Percentiles rank a stretch among this genome's conserved stretches.
Conservation (phyloP, 1,284 basidiomycete genomes). For the Pseudozyma tsukubaensis region DNA sequence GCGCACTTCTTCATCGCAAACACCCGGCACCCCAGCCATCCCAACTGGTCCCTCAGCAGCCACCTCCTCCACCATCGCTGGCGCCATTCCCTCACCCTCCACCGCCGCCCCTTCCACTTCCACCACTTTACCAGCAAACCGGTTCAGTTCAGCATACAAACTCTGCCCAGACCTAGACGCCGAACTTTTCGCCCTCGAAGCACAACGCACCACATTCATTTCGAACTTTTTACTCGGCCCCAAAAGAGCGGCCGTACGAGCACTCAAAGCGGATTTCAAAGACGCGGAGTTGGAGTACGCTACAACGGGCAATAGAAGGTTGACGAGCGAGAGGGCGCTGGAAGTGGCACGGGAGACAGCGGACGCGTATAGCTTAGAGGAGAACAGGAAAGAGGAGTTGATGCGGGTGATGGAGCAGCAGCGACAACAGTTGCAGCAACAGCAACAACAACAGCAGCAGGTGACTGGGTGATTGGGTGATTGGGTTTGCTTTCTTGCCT, state of each 20-base stretch:
- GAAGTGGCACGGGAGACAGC: conserved; percentile 37
- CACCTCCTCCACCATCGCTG: conserved; percentile 4
- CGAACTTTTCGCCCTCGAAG: conserved; percentile 29
- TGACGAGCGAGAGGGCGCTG: conserved; percentile 18
- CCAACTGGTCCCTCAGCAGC: conserved; percentile 8
- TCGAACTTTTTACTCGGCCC: conserved; percentile 15
- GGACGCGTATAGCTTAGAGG: conserved; percentile 42
- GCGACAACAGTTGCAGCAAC: conserved; percentile 8
- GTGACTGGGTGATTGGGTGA: not conserved
- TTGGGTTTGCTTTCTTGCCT: not conserved
- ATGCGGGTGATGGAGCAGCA: conserved; percentile 17
- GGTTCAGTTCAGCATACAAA: conserved; percentile 19
- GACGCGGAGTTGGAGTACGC: conserved; percentile 24
- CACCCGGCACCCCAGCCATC: conserved; percentile 13
- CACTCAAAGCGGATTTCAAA: not conserved
- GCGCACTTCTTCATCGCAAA: conserved; percentile 39
- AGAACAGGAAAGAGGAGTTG: conserved; percentile 44
- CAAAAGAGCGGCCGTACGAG: conserved; percentile 6
- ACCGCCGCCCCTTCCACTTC: conserved; percentile 1
- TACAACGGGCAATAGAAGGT: not conserved
- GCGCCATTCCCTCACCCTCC: conserved; percentile 13
- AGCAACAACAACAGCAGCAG: conserved; percentile 4
- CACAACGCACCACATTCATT: conserved; percentile 13
- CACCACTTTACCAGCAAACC: not conserved
- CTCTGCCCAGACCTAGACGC: conserved; percentile 38